A percentile compares a stretch with the other conserved stretches of the same genome.
Conservation (phyloP, 192 early-diverging fungal species). For the Rhizophagus sp. region DNA sequence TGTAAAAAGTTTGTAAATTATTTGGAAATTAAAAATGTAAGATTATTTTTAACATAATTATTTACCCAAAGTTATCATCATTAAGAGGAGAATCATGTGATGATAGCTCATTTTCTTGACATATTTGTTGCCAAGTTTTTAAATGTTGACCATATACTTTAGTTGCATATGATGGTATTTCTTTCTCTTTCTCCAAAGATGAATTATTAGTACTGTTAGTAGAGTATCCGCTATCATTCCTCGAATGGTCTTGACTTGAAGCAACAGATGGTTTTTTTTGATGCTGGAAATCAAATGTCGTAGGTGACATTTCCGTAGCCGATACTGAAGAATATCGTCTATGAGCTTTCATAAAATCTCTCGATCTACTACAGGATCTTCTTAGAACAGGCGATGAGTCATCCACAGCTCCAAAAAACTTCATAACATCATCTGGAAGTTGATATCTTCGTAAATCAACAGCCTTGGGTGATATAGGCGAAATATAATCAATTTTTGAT, state of each 20-base stretch:
- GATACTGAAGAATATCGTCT: constrained; percentile 2
- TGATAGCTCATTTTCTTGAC: neutral
- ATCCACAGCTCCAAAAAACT: neutral
- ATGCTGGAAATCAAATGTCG: neutral
- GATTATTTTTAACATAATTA: neutral
- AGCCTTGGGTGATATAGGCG: neutral
- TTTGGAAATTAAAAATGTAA: neutral
- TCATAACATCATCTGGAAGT: constrained; percentile 26
- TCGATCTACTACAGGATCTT: constrained; percentile 3
- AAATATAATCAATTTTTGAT: neutral
- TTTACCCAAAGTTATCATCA: neutral
- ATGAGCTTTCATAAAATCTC: constrained; percentile 18
- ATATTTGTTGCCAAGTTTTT: neutral
- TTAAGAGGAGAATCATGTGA: neutral
- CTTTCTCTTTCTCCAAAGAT: neutral
- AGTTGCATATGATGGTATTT: neutral
- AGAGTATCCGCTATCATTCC: neutral
- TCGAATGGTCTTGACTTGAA: neutral
- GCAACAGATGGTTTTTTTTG: neutral
- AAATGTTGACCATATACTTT: neutral
- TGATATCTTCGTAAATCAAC: constrained; percentile 20
- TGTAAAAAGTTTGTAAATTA: neutral
- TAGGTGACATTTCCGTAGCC: neutral
- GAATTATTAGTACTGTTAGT: neutral
- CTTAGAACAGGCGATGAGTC: neutral